These are phyloP conservation scores for Aegle marmelos DNA, from an alignment of 345 rosid genomes.

Conservation along the genomic window DNA sequence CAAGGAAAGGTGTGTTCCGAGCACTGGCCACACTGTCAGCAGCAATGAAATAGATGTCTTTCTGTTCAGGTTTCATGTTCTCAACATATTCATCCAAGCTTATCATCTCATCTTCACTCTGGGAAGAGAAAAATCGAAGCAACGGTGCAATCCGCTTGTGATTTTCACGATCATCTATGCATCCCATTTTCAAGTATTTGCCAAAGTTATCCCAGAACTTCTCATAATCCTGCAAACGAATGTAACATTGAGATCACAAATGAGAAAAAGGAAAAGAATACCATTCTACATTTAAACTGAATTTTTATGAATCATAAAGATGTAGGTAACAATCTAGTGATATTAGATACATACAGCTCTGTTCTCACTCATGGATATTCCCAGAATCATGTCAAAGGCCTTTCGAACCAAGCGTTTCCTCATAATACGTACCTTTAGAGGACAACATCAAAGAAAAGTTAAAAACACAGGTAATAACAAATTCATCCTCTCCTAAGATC, in stretches of 20 bases:
- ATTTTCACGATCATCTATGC: slow-evolving; percentile 95
- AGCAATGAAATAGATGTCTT: slow-evolving; percentile 86
- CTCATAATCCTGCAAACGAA: slow-evolving; percentile 76
- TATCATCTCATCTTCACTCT: slow-evolving; percentile 88
- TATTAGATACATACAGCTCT: slow-evolving; percentile 53
- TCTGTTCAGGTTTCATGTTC: slow-evolving; percentile 95
- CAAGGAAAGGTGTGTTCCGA: slow-evolving; percentile 91
- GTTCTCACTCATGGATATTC: slow-evolving; percentile 86
- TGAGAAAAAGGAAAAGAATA: not conserved
- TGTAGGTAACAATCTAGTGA: not conserved
- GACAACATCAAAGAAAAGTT: slow-evolving; percentile 15
- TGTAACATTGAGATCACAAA: not conserved
- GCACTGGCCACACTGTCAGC: slow-evolving; percentile 89
- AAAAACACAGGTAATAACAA: not conserved
- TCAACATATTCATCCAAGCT: slow-evolving; percentile 98
- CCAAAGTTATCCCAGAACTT: slow-evolving; percentile 95
- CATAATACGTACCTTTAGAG: slow-evolving; percentile 80
- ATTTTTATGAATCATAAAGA: not conserved
- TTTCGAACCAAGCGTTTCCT: slow-evolving; percentile 87
- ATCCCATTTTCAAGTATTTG: slow-evolving; percentile 81
- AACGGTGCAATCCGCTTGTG: slow-evolving; percentile 97
- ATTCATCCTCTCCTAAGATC: not conserved
- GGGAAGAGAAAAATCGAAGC: slow-evolving; percentile 92
- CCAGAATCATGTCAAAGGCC: slow-evolving; percentile 95
- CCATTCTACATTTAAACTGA: not conserved